Evolutionary conservation across 805 yeast species (phyloP), one percentile per base, ranked within the genome.

Genomic region (Candida quercuum): DNA sequence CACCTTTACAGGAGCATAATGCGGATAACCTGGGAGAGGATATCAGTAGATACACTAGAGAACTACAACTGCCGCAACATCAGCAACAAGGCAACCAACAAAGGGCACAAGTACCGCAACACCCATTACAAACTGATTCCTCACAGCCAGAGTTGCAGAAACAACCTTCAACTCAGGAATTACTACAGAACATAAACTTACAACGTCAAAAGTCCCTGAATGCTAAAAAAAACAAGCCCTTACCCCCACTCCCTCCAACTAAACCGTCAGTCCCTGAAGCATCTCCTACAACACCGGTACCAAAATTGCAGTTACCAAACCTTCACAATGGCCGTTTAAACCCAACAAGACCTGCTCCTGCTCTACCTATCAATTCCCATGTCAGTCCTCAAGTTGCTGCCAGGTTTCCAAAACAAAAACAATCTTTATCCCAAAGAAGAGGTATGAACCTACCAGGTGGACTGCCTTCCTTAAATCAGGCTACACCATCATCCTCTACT

Each of bases 361-460:
- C 59, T 3, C 42, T 56, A n/a, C 57, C 60, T 17, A 40, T 51
- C 5, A 51, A 56, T 32, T 42, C 58, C 75, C 73, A 87, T 81
- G 57, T 84, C 74, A 57, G 89, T 76, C 66, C 85, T 69, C 83
- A 85, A 79, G 61, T 86, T 76, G 72, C 95, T 74, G 75, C 85
- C 76, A 48, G 59, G 28, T 42, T 74, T 86, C 84, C 93, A 78
- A 81, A 69, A 72, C 71, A 54, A 76, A 76, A 44, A 79, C 96
- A 66, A 77, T 91, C 47, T 80, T 72, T 54, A 84, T 96, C 61
- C 81, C 86, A 51, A 84, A 78, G 72, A 81, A 74, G 78, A 89
- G 95, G 81, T 72, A 85, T 68, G 78, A 63, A 61, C 75, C 70
- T 97, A 76, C 88, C 96, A 87, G 86, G 65, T 77, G 66, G 77